A percentile compares a stretch with the other conserved stretches of the same genome.
Evolutionary conservation across 139 green algal species (phyloP).

Genomic region (Astrephomene gubernaculifera): DNA sequence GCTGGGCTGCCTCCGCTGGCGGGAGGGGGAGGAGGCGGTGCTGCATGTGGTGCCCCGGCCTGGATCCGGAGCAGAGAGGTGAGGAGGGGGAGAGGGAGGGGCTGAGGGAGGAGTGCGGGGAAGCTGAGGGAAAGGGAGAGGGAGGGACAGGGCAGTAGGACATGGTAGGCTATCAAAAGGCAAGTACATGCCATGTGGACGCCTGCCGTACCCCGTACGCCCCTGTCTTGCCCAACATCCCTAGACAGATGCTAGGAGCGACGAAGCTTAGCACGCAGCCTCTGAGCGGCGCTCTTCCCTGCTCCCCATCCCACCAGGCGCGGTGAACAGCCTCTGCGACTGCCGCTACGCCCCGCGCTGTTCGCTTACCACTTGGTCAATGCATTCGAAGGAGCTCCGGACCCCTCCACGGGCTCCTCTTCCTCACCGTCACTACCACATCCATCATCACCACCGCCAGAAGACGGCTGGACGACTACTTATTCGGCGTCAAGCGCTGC

Average conservation of each 20-base stretch:
- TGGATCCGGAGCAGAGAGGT: constrained; percentile 26
- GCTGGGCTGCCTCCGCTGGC: constrained; percentile 23
- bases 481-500: no score
- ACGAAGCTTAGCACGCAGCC: not conserved
- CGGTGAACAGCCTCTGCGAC: constrained; percentile 1
- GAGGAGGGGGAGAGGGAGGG: not conserved
- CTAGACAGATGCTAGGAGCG: not conserved
- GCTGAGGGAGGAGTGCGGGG: not conserved
- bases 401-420: not conserved
- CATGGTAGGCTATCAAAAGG: not conserved
- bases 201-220: not conserved
- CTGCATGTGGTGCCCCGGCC: constrained; percentile 43
- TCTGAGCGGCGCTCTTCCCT: not conserved
- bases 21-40: not conserved
- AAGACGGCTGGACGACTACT: no score
- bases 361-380: constrained; percentile 32
- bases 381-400: constrained; percentile 27
- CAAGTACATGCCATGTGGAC: not conserved
- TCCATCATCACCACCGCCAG: no score
- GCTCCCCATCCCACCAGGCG: not conserved
- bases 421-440: no score
- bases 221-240: not conserved
- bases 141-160: not conserved
- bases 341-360: not conserved
- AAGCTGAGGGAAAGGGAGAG: not conserved